Evolutionary conservation across 2,329 filamentous ascomycete species (phyloP), one percentile per base, ranked within the genome.

Genomic region (Blastomyces silverae): DNA sequence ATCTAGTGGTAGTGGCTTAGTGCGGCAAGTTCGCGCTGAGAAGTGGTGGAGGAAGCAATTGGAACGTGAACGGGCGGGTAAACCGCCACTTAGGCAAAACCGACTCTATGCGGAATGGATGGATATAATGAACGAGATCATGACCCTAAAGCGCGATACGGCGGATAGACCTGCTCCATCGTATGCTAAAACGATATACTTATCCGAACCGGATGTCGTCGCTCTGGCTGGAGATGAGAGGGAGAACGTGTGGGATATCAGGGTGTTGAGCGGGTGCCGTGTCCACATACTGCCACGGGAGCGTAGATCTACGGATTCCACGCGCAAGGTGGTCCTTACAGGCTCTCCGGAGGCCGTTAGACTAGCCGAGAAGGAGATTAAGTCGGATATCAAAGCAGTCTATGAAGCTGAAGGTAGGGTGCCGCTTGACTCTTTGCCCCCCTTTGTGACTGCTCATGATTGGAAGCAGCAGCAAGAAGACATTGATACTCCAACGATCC

Each of bases 201-300:
- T 79, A 3, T 71, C 74, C 1, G 76, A 79, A 62, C 72, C 74
- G 61, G 76, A 73, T 0, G 67, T 78, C 34, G 74, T 72, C 0
- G 61, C 72, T 11, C 64, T 79, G 53, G 67, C 71, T 17, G 77
- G 77, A 6, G 68, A 71, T 3, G 68, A 70, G 64, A 66, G 67
- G 46, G 77, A 79, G 66, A 79, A 79, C 65, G 70, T 78, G 8
- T 78, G 73, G 72, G 72, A 72, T 64, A 67, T 75, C 7, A 65
- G 68, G 11, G 64, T 77, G 20, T 72, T 69, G 17, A 75, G 77
- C 64, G 77, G 77, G 31, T 78, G 77, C 58, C 71, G 71, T 46
- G 72, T 79, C n/a, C 77, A 76, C 61, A 71, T 78, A 13, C 64
- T 77, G 37, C 68, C 70, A 57, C 39, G 28, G 28, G 64, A 71